phyloP scores from a whole-genome alignment of 495 filamentous ascomycete genomes.

The Penicillium cosmopolitanum region DNA sequence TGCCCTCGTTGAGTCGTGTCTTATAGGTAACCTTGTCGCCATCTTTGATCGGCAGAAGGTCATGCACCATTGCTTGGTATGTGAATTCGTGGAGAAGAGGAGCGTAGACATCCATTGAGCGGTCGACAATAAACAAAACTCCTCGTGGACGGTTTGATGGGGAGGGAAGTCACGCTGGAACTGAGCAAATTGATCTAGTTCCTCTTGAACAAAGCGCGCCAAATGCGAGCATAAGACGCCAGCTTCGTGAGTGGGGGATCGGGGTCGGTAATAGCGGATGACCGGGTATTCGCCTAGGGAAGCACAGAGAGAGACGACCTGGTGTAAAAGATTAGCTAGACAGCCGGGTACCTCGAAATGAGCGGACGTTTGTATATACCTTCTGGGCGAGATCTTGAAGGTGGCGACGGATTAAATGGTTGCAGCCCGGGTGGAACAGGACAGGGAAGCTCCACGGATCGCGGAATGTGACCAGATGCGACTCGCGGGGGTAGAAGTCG shows the following conservation, averaged over 20 bases:
- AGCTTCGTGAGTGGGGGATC: conserved; percentile 79
- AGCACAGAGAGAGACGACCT: conserved; percentile 85
- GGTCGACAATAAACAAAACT: conserved; percentile 83
- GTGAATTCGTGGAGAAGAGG: conserved; percentile 95
- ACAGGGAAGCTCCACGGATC: conserved; percentile 95
- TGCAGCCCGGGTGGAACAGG: conserved; percentile 88
- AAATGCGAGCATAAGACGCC: conserved; percentile 82
- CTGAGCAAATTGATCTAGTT: conserved; percentile 83
- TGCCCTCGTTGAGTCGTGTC: conserved; percentile 73
- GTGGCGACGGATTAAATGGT: conserved; percentile 77
- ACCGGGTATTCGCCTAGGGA: conserved; percentile 85
- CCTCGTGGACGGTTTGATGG: conserved; percentile 79
- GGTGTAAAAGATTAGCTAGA: conserved; percentile 18
- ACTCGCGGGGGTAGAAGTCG: conserved; percentile 89
- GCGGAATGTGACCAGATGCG: conserved; percentile 84
- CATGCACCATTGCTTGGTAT: conserved; percentile 97
- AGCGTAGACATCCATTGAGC: conserved; percentile 86
- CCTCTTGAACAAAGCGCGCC: conserved; percentile 88
- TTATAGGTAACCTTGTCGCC: conserved; percentile 85
- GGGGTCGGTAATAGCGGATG: conserved; percentile 85
- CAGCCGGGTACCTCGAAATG: conserved; percentile 17
- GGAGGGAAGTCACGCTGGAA: conserved; percentile 84
- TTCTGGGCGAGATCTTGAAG: conserved; percentile 84
- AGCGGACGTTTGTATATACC: conserved; percentile 47
- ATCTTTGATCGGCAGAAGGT: conserved; percentile 85